A percentile compares a stretch with the other conserved stretches of the same genome.
These are phyloP conservation scores for Vitis hybrid DNA, from an alignment of 177 flowering plant species.

Conservation along the genomic window DNA sequence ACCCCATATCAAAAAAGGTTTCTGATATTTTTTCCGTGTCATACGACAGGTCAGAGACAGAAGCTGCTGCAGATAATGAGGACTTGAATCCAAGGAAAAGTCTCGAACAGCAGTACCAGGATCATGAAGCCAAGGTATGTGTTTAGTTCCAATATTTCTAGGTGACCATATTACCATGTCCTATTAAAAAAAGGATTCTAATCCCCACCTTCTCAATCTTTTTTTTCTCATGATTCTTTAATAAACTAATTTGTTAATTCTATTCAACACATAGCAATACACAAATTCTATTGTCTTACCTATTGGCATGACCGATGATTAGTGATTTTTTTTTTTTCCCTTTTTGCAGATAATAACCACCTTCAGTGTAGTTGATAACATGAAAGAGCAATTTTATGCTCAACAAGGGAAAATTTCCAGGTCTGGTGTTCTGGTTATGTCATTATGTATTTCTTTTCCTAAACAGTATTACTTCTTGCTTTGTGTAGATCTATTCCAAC, in stretches of 20 bases:
- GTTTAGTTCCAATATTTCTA: no score
- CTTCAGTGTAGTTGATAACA: conserved; percentile 89
- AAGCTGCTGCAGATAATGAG: conserved; percentile 34
- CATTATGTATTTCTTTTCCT: not conserved
- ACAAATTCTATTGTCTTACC: no score
- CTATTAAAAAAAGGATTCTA: no score
- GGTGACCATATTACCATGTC: no score
- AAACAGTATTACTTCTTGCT: not conserved
- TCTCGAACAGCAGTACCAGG: conserved; percentile 86
- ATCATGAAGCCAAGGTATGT: conserved; percentile 76
- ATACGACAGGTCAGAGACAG: conserved; percentile 42
- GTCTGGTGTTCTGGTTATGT: conserved; percentile 26
- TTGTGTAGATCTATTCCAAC: not conserved
- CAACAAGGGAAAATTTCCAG: conserved; percentile 51
- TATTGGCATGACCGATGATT: not conserved
- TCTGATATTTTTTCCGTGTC: not conserved
- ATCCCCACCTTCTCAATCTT: not conserved
- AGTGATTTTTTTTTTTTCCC: not conserved
- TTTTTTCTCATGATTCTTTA: no score
- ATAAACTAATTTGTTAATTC: no score
- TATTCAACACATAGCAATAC: no score
- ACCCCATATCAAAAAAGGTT: not conserved
- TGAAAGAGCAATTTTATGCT: conserved; percentile 83
- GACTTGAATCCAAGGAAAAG: conserved; percentile 55
- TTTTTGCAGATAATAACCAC: conserved; percentile 76